Conservation (phyloP, 768 basidiomycete genomes). For the Antrodiella citrinella region DNA sequence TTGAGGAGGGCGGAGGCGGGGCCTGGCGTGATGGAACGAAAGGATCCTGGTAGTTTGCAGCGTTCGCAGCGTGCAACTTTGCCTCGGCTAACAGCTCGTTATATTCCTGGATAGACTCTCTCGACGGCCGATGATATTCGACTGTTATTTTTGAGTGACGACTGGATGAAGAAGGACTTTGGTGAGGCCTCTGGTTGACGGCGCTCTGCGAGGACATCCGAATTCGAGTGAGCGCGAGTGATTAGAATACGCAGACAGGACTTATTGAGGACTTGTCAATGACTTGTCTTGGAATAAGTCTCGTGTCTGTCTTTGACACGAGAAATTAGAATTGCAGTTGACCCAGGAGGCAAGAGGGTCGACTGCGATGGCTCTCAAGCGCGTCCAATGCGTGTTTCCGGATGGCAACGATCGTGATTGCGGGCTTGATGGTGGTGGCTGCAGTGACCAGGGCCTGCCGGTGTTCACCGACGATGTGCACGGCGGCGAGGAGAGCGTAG, state of each 20-base stretch:
- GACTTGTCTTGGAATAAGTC: conserved; percentile 3
- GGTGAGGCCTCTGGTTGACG: conserved; percentile 38
- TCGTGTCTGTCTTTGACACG: not conserved
- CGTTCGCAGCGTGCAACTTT: conserved; percentile 46
- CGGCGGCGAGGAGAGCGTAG: conserved; percentile 3
- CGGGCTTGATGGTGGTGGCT: conserved; percentile 4
- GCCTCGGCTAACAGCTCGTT: conserved; percentile 61
- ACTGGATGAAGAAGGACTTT: conserved; percentile 27
- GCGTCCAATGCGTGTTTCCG: conserved; percentile 9
- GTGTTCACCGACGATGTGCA: conserved; percentile 1
- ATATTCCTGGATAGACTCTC: conserved; percentile 73
- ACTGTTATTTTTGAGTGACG: conserved; percentile 53
- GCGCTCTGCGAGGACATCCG: conserved; percentile 31
- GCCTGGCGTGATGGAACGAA: conserved; percentile 39
- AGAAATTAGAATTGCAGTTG: conserved; percentile 5
- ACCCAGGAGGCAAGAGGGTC: conserved; percentile 5
- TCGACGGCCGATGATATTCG: conserved; percentile 68
- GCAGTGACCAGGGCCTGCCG: not conserved
- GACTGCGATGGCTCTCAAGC: conserved; percentile 4
- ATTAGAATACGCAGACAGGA: conserved; percentile 7
- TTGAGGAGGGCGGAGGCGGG: conserved; percentile 31
- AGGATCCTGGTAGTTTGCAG: conserved; percentile 31
- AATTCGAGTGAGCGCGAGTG: conserved; percentile 13
- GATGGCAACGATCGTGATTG: conserved; percentile 16
- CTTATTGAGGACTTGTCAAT: conserved; percentile 5